phyloP scores from a whole-genome alignment of 768 basidiomycete species.

The Stropharia rugosoannulata region DNA sequence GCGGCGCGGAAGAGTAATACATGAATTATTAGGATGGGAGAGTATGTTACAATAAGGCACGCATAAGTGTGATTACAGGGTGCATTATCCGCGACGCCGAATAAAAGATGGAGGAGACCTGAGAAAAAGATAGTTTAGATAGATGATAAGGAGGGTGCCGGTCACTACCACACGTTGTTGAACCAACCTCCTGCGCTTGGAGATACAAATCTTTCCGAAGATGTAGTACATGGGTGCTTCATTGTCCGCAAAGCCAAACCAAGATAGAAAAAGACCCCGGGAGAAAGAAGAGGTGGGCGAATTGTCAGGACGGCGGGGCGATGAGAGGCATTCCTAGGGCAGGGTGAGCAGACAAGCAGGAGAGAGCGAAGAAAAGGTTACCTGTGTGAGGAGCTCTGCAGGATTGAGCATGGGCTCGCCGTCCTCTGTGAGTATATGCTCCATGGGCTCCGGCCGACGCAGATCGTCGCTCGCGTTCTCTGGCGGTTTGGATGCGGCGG shows the following conservation, averaged over 20 bases:
- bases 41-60: too few species aligned
- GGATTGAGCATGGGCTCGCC: constrained; percentile 69
- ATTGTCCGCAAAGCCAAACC: neutral
- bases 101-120: too few species aligned
- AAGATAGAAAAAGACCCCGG: neutral
- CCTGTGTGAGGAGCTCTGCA: constrained; percentile 67
- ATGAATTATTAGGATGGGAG: too few species aligned
- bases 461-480: neutral
- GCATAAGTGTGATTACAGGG: too few species aligned
- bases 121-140: too few species aligned
- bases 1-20: too few species aligned
- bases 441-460: constrained; percentile 41
- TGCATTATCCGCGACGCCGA: too few species aligned
- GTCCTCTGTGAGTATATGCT: constrained; percentile 60
- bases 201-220: too few species aligned
- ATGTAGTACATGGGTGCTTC: too few species aligned
- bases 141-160: too few species aligned
- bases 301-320: constrained; percentile 55
- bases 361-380: constrained; percentile 21
- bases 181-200: too few species aligned
- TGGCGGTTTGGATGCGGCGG: neutral
- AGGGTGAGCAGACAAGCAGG: neutral
- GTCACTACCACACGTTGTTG: too few species aligned
- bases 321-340: constrained; percentile 60
- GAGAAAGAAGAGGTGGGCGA: neutral